A percentile compares a stretch with the other conserved stretches of the same genome.
phyloP scores from a whole-genome alignment of 352 stramenopile species.

The Globisporangium rhizosaccharum region DNA sequence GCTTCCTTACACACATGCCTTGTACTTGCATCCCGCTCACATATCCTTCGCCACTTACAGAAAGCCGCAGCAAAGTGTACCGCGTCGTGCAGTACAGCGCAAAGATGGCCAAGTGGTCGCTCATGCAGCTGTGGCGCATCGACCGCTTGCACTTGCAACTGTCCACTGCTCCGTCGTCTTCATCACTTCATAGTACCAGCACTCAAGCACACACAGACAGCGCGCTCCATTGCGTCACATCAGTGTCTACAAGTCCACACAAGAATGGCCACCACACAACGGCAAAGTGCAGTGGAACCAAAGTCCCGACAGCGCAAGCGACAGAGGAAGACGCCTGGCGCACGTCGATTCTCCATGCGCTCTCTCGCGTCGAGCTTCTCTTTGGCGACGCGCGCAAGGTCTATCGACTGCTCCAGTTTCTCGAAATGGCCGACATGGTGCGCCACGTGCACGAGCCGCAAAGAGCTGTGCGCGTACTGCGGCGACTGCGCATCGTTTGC shows the following conservation, averaged over 20 bases:
- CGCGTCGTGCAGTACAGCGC: slow-evolving; percentile 56
- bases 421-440: slow-evolving; percentile 55
- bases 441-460: slow-evolving; percentile 34
- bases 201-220: neutral
- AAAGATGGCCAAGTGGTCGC: slow-evolving; percentile 42
- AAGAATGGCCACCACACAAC: neutral
- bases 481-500: slow-evolving; percentile 37
- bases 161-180: neutral
- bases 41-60: slow-evolving; percentile 19
- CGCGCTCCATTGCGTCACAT: too few relatives aligned
- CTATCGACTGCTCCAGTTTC: slow-evolving; percentile 58
- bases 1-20: neutral
- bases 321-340: neutral
- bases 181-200: neutral
- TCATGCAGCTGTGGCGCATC: slow-evolving; percentile 25
- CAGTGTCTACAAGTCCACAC: too few relatives aligned
- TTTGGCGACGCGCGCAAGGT: slow-evolving; percentile 55
- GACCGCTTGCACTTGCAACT: neutral
- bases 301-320: neutral
- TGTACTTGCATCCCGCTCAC: neutral
- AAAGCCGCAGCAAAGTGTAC: slow-evolving; percentile 58
- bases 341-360: slow-evolving; percentile 15
- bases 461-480: slow-evolving; percentile 24
- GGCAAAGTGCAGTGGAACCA: neutral
- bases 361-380: slow-evolving; percentile 35